Evolutionary conservation across 257 asterid genomes (phyloP), one percentile per base, ranked within the genome.

Genomic region (Solanum piurae): DNA sequence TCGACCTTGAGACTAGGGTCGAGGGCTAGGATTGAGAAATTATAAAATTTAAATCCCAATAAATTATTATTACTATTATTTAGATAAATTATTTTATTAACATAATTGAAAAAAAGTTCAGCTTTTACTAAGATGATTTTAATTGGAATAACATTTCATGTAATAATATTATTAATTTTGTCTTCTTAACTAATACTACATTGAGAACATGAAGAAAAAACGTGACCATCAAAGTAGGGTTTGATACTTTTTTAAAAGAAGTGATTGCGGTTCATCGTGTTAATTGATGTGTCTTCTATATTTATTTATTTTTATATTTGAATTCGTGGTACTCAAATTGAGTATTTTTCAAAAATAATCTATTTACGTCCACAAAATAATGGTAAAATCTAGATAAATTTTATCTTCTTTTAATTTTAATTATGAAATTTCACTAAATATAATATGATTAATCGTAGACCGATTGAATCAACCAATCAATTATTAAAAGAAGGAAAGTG

Each of bases 371-470:
- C 4, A 55, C 0, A 1, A 0, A 55, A 18, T 2, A 55, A 3
- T 18, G 0, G 0, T 7, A 55, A 49, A 55, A 55, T 16, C 4
- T 52, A 52, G 4, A 0, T 16, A 52, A 6, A 52, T 52, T 16
- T 0, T 16, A 0, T 3, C 0, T 16, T 16, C 0, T 16, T 6
- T 2, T 0, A 52, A 16, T 52, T 0, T 0, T 52, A 2, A 1
- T 52, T 52, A 52, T 6, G 2, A 52, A 20, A 55, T 20, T 55
- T 55, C 0, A 55, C 1, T 55, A 0, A 2, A 7, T 55, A 6
- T 16, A 2, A 7, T 55, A 6, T 16, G 6, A 52, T 52, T 16
- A 52, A 55, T 7, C 0, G 5, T 0, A 7, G 4, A 7, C 1
- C 5, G n/a, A 20, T 18, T 20, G n/a, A 55, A 18, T 55, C 25